phyloP scores from a whole-genome alignment of 495 filamentous ascomycete genomes.

The Neurospora tetrasperma region DNA sequence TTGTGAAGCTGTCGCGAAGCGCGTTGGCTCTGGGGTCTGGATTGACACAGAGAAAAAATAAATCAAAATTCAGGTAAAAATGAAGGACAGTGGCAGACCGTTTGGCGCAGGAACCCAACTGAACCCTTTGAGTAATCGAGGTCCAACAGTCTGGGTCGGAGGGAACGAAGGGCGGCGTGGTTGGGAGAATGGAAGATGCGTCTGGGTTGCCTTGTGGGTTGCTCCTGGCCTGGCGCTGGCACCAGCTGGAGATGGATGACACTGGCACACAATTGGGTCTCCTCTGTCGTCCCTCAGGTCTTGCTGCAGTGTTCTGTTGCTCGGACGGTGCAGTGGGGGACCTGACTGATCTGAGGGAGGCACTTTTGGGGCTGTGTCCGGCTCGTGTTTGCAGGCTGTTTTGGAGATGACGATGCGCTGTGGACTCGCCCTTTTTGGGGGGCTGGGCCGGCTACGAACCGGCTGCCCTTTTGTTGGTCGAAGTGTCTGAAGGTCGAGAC shows the following conservation, averaged over 20 bases:
- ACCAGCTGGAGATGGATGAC: background rate
- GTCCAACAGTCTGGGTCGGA: background rate
- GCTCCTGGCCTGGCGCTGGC: background rate
- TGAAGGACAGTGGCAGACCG: background rate
- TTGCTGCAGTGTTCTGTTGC: background rate
- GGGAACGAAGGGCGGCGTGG: background rate
- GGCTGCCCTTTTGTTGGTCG: background rate
- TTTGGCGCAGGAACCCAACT: background rate
- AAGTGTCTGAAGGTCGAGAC: background rate
- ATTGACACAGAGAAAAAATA: background rate
- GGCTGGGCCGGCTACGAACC: background rate
- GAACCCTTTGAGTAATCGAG: background rate
- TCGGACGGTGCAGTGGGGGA: background rate
- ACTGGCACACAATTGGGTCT: background rate
- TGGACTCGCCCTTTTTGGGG: background rate
- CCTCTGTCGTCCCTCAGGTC: background rate
- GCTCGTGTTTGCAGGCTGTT: background rate
- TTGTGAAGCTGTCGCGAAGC: background rate
- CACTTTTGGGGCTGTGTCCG: background rate
- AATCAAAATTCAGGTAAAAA: background rate
- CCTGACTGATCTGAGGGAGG: background rate
- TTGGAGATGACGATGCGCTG: background rate
- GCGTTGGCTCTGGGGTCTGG: background rate
- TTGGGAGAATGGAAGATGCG: background rate
- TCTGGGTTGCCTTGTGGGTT: background rate